Conservation (phyloP, 345 rosid genomes). For the Lepidium africanum region DNA sequence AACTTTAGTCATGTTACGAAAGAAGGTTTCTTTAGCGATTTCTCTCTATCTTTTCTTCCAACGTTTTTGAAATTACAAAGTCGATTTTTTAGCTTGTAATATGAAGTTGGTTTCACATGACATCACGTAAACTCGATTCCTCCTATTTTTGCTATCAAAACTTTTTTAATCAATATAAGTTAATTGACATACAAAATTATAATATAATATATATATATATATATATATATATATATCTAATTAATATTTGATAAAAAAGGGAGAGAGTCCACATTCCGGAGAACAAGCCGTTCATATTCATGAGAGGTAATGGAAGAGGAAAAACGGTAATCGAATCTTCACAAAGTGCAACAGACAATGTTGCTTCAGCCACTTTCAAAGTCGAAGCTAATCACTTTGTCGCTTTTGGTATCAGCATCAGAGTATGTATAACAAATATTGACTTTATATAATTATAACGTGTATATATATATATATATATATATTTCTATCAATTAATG, state of each 20-base stretch:
- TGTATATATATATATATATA: too few relatives aligned
- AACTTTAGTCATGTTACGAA: background rate
- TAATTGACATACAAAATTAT: too few relatives aligned
- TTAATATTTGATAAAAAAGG: constrained; percentile 38
- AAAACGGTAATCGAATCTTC: constrained; percentile 54
- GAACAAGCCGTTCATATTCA: constrained; percentile 65
- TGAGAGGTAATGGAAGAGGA: constrained; percentile 96
- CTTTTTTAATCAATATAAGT: too few relatives aligned
- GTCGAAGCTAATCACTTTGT: constrained; percentile 60
- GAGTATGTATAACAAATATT: constrained; percentile 33
- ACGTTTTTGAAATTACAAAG: too few relatives aligned
- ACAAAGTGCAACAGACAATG: constrained; percentile 48
- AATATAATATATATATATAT: too few relatives aligned
- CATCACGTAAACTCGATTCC: too few relatives aligned
- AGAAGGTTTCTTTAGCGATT: too few relatives aligned
- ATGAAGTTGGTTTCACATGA: too few relatives aligned
- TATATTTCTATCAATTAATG: background rate
- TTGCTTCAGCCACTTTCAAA: constrained; percentile 66
- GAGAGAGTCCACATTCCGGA: constrained; percentile 70
- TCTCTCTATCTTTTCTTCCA: too few relatives aligned
- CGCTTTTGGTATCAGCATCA: constrained; percentile 81
- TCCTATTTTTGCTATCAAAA: too few relatives aligned
- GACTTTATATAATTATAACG: background rate
- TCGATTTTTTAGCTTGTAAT: too few relatives aligned
- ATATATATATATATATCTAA: too few relatives aligned